These are phyloP conservation scores for Torulaspora microellipsoides DNA, from an alignment of 805 yeast genomes.

Conservation along the genomic window DNA sequence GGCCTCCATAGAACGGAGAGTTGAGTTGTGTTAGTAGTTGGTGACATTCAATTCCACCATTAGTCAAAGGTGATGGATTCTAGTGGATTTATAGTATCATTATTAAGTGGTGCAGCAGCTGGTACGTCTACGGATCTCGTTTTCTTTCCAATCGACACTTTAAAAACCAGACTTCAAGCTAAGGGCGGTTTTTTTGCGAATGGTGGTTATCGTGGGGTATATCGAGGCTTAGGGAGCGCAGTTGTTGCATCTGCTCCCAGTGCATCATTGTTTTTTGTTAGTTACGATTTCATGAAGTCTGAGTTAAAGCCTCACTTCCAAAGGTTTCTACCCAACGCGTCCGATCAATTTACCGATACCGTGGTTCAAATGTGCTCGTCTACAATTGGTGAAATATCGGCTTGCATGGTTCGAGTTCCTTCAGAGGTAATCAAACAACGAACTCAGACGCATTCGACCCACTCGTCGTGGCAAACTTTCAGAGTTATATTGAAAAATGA, in stretches of 20 bases:
- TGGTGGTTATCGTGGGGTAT: conserved; percentile 92
- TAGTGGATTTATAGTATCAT: conserved; percentile 28
- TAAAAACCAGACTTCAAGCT: conserved; percentile 93
- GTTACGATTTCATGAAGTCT: conserved; percentile 73
- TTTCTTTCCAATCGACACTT: conserved; percentile 93
- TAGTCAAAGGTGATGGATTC: conserved; percentile 14
- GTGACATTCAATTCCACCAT: too few species aligned
- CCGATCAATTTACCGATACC: conserved; percentile 37
- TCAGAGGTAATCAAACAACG: conserved; percentile 95
- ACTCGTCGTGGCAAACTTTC: conserved; percentile 64
- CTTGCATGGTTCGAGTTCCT: conserved; percentile 92
- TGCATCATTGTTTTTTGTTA: conserved; percentile 71
- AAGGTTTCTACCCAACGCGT: conserved; percentile 16
- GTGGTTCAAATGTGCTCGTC: conserved; percentile 82
- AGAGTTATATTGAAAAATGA: conserved; percentile 54
- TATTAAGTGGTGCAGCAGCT: conserved; percentile 83
- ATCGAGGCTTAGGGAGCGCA: conserved; percentile 88
- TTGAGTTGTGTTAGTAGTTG: too few species aligned
- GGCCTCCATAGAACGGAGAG: too few species aligned
- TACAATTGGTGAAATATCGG: conserved; percentile 85
- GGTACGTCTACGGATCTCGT: conserved; percentile 94
- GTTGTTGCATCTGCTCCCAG: conserved; percentile 93
- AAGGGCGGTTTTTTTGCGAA: conserved; percentile 87
- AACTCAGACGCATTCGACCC: conserved; percentile 65
- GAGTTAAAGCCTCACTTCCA: conserved; percentile 38